Percentiles rank a stretch among this genome's conserved stretches.
phyloP scores from a whole-genome alignment of 2,329 filamentous ascomycete genomes.

The Claviceps lovelessii region DNA sequence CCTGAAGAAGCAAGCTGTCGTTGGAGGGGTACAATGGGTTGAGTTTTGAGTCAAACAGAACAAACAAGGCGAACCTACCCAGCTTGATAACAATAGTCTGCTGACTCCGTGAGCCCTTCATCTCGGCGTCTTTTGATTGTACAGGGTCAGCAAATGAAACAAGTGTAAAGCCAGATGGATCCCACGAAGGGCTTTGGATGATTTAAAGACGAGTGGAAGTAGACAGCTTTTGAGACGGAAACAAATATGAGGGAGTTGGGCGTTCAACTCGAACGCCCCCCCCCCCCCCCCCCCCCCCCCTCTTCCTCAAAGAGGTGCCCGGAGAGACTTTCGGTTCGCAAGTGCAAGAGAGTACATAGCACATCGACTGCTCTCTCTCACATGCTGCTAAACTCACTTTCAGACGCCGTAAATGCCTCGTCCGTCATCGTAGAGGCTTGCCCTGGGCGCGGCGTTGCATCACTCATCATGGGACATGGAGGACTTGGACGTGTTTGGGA shows the following conservation, averaged over 20 bases:
- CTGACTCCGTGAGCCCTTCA: slow-evolving; percentile 43
- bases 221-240: slow-evolving; percentile 1
- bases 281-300: neutral
- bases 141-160: slow-evolving; percentile 2
- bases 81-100: slow-evolving; percentile 66
- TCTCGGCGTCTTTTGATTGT: slow-evolving; percentile 30
- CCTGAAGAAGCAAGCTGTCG: neutral
- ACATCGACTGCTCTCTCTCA: slow-evolving; percentile 1
- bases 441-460: slow-evolving; percentile 4
- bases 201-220: neutral
- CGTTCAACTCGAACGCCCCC: too few relatives aligned
- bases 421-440: slow-evolving; percentile 8
- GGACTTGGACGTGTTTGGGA: slow-evolving; percentile 3
- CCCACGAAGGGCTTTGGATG: slow-evolving; percentile 1
- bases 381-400: slow-evolving; percentile 5
- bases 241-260: too few relatives aligned
- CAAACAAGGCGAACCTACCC: slow-evolving; percentile 36
- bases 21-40: neutral
- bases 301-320: neutral
- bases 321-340: neutral
- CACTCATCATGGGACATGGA: neutral
- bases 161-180: neutral
- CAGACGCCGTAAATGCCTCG: slow-evolving; percentile 8
- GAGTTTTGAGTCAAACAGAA: neutral
- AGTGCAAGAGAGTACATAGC: neutral